Base-by-base conservation (phyloP, 805 yeast genomes). In the Zygotorulaspora chibaensis region DNA sequence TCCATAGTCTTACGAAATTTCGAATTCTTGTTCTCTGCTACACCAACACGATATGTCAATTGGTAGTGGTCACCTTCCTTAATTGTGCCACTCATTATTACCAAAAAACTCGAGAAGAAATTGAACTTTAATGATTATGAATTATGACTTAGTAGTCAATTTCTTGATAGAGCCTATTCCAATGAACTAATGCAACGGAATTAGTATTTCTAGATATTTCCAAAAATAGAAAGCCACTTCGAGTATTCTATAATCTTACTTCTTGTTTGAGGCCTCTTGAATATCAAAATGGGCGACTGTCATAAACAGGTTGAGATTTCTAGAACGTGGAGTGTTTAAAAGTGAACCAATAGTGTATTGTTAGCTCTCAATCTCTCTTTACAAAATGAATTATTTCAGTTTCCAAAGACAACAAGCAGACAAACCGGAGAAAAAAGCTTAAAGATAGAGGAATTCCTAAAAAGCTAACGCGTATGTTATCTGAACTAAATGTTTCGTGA, bases 1-100 rank as follows among this genome's bases (percentile, higher is more conserved):
- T 91, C 99, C 99, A 91, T 91, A 25, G 89, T 80, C 42, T 84
- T 80, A 46, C 99, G 74, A 62, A 81, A 90, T 52, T 84, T 79
- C 11, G 79, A 66, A 65, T 93, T 93, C 52, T 83, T 81, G 65
- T 88, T 90, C 56, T 89, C 96, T n/a, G 95, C 80, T 8, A 91
- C 95, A 3, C 97, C 97, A 12, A 89, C 96, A 38, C 72, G 71
- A 65, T 87, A 91, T 2, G 89, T 81, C 16, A 84, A 71, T 34
- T 85, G 63, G 50, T 68, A 68, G n/a, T 49, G 43, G 27, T 41
- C 44, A 12, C 30, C 43, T 28, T 38, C 45, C 20, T 30, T 38
- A 20, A 38, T 38, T 26, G 31, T 37, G 28, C 42, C 23, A 16
- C 44, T 39, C 48, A 45, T 45, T 20, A 16, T 23, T 35, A 9